These are phyloP conservation scores for Diplodia seriata DNA, from an alignment of 2,329 filamentous ascomycete species.

Conservation along the genomic window DNA sequence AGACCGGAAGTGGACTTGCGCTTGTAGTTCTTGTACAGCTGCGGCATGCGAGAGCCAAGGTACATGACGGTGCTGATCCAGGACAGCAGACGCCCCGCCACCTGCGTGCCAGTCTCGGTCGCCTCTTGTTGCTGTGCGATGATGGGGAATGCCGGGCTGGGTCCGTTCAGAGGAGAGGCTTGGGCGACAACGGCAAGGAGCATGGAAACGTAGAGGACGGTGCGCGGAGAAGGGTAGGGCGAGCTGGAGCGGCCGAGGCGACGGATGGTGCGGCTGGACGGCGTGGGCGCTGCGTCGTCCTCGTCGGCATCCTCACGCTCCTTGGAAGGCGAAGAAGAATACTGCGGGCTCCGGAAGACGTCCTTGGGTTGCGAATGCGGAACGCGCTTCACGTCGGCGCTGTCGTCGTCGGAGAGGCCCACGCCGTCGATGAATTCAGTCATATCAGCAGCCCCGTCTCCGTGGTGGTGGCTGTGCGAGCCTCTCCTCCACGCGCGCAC, in stretches of 20 bases:
- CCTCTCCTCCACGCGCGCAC: constrained; percentile 28
- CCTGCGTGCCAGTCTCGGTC: constrained; percentile 38
- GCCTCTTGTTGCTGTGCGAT: constrained; percentile 36
- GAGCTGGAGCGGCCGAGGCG: constrained; percentile 49
- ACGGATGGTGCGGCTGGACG: constrained; percentile 40
- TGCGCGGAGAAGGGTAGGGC: constrained; percentile 55
- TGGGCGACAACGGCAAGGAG: constrained; percentile 52
- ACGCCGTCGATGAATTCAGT: constrained; percentile 41
- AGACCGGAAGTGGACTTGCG: constrained; percentile 70
- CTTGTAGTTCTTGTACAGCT: constrained; percentile 69
- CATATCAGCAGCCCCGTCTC: constrained; percentile 40
- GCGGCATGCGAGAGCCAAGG: constrained; percentile 54
- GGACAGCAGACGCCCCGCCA: constrained; percentile 48
- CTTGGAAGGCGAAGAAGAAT: constrained; percentile 31
- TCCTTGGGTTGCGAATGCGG: constrained; percentile 43
- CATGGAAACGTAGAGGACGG: constrained; percentile 55
- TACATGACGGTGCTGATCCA: constrained; percentile 50
- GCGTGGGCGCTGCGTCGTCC: constrained; percentile 13
- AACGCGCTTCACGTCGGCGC: constrained; percentile 25
- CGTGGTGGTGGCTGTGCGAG: constrained; percentile 35
- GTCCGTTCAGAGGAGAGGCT: constrained; percentile 43
- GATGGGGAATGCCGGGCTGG: constrained; percentile 37
- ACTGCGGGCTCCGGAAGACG: constrained; percentile 44
- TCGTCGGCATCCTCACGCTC: constrained; percentile 4
- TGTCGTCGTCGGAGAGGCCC: constrained; percentile 29